Evolutionary conservation across 306 rosid genomes (phyloP).

Genomic region (Cucumis melo): DNA sequence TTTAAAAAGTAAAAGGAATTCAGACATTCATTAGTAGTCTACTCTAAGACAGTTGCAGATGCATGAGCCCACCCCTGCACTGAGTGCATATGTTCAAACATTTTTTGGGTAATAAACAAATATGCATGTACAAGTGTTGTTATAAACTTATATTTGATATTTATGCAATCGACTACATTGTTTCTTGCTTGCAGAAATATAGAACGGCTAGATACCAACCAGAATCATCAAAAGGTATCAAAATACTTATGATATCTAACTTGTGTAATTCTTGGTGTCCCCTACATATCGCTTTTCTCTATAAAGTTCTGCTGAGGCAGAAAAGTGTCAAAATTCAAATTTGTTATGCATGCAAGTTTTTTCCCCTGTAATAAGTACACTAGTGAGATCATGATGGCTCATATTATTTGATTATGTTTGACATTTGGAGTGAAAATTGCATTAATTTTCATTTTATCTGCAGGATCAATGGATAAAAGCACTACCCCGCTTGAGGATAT

Average conservation of each 20-base stretch:
- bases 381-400: not conserved
- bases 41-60: not conserved
- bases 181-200: slow-evolving; percentile 74
- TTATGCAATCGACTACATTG: slow-evolving; percentile 17
- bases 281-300: not conserved
- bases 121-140: not conserved
- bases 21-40: not conserved
- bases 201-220: slow-evolving; percentile 99
- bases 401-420: not conserved
- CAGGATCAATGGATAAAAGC: slow-evolving; percentile 64
- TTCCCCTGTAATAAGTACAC: not conserved
- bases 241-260: not conserved
- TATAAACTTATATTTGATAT: slow-evolving; percentile 11
- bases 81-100: not conserved
- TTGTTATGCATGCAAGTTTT: not conserved
- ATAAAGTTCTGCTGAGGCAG: not conserved
- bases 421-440: not conserved
- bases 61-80: not conserved
- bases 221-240: slow-evolving; percentile 78
- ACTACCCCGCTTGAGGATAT: slow-evolving; percentile 57
- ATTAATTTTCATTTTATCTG: slow-evolving; percentile 4
- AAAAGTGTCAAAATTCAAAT: not conserved
- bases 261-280: not conserved
- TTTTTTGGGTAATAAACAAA: not conserved
- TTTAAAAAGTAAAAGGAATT: too few species aligned